Percentiles rank a stretch among this genome's conserved stretches.
Evolutionary conservation across 2,329 filamentous ascomycete species (phyloP).

Genomic region (Cytospora paraplurivora): DNA sequence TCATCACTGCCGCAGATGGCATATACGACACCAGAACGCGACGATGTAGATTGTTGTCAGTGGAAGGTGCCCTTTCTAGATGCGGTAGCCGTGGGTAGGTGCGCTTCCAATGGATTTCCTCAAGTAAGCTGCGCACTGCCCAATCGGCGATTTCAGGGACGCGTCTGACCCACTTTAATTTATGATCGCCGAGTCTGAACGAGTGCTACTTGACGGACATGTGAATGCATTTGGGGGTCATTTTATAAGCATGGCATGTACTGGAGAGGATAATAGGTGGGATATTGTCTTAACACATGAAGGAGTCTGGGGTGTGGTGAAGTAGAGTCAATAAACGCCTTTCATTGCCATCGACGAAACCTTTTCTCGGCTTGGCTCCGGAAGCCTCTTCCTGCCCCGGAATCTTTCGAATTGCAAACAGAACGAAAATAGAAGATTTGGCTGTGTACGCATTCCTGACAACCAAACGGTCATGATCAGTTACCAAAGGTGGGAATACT

Average conservation of each 20-base stretch:
- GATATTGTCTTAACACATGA: neutral
- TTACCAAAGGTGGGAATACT: neutral
- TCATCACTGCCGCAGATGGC: neutral
- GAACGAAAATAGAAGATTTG: neutral
- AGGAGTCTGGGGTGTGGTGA: neutral
- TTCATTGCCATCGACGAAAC: neutral
- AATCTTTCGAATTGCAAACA: neutral
- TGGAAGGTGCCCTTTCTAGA: neutral
- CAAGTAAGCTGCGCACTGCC: neutral
- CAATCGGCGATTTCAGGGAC: neutral
- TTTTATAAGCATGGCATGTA: neutral
- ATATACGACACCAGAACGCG: conserved; percentile 16
- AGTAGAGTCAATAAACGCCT: conserved; percentile 3
- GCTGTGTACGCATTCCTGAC: neutral
- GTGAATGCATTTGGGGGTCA: neutral
- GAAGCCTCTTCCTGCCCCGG: neutral
- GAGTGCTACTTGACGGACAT: neutral
- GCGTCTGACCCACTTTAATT: conserved; percentile 9
- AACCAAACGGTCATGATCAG: neutral
- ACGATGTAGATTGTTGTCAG: neutral
- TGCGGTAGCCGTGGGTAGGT: neutral
- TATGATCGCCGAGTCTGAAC: conserved; percentile 1
- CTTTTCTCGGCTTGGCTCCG: too few species aligned
- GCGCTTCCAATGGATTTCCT: neutral
- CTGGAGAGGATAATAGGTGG: neutral